Conservation (phyloP, 129 eudicot species). For the Chrysanthemum makinoi region DNA sequence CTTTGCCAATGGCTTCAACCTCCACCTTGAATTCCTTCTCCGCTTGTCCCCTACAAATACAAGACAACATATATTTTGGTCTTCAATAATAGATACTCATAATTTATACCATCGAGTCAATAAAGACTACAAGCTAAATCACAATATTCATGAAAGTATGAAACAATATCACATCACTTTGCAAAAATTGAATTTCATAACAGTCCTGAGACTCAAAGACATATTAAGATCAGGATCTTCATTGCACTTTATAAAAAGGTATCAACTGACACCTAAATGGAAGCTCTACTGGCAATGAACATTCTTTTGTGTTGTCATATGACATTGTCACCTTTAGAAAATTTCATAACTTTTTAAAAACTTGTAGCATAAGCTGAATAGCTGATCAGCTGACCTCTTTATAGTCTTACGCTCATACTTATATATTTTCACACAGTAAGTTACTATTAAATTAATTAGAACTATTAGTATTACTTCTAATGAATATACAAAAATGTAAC, state of each 20-base stretch:
- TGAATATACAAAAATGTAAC: too few species aligned
- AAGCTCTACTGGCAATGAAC: constrained; percentile 19
- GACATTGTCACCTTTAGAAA: background rate
- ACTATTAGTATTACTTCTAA: too few species aligned
- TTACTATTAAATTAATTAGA: too few species aligned
- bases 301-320: constrained; percentile 15
- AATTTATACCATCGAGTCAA: too few species aligned
- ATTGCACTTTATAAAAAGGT: constrained; percentile 5
- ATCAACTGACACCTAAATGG: background rate
- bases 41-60: constrained; percentile 79
- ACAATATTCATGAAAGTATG: background rate
- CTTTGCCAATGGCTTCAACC: constrained; percentile 99
- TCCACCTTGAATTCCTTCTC: constrained; percentile 92
- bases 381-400: too few species aligned
- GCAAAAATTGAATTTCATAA: background rate
- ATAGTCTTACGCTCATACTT: too few species aligned
- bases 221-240: constrained; percentile 17
- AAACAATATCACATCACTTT: background rate
- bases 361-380: background rate
- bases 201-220: background rate
- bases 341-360: background rate
- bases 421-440: too few species aligned
- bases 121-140: background rate
- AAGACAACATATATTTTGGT: background rate
- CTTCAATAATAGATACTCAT: background rate